These are phyloP conservation scores for Fomitopsis pinicola DNA, from an alignment of 1,284 basidiomycete species.

Conservation along the genomic window DNA sequence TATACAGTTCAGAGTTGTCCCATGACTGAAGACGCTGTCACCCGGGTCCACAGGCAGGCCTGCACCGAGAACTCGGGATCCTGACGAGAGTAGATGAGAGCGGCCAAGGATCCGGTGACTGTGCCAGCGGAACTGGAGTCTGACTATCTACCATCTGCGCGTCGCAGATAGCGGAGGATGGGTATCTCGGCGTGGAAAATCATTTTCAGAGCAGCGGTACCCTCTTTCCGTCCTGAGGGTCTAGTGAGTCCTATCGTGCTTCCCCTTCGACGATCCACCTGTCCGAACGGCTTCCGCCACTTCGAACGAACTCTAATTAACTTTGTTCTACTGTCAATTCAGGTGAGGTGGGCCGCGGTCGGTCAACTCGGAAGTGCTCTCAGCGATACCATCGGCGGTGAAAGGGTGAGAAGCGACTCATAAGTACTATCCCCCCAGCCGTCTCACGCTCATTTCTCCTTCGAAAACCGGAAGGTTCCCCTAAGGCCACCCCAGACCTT, in stretches of 20 bases:
- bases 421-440: neutral
- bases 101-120: conserved; percentile 1
- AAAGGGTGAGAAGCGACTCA: neutral
- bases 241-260: neutral
- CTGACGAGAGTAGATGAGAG: neutral
- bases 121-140: neutral
- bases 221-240: conserved; percentile 1
- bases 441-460: neutral
- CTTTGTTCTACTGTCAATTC: neutral
- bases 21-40: neutral
- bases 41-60: neutral
- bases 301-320: neutral
- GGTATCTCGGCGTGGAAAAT: neutral
- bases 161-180: neutral
- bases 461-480: neutral
- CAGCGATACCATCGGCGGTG: neutral
- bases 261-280: neutral
- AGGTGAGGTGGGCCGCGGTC: neutral
- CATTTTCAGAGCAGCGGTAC: neutral
- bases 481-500: neutral
- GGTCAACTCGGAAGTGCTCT: neutral
- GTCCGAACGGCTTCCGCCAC: neutral
- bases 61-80: neutral
- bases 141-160: neutral
- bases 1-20: neutral